Conservation (phyloP, 176 grass and related monocot species). For the Bromus sterilis region DNA sequence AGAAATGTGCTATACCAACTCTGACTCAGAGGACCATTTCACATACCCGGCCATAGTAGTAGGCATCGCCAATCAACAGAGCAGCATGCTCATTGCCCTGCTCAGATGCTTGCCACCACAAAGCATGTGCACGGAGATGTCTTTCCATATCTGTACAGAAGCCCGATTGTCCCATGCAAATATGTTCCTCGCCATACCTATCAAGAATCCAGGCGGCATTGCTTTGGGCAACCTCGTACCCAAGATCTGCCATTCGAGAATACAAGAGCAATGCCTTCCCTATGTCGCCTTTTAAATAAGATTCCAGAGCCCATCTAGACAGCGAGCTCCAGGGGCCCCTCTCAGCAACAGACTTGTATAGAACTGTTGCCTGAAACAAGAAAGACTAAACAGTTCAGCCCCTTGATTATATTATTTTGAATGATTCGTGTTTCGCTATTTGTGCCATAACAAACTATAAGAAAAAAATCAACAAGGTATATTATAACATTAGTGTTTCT, state of each 20-base stretch:
- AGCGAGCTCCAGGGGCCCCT: slow-evolving; percentile 95
- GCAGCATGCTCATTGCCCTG: slow-evolving; percentile 99
- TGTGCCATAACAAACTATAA: background rate
- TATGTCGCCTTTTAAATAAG: slow-evolving; percentile 93
- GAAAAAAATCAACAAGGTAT: background rate
- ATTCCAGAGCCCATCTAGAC: slow-evolving; percentile 93
- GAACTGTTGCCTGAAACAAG: slow-evolving; percentile 61
- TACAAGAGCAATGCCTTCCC: slow-evolving; percentile 93
- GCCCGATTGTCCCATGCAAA: slow-evolving; percentile 92
- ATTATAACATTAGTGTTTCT: background rate
- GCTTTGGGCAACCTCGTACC: slow-evolving; percentile 97
- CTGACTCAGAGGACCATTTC: slow-evolving; percentile 4
- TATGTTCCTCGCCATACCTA: slow-evolving; percentile 75
- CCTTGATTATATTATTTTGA: background rate
- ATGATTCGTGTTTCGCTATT: slow-evolving; percentile 5
- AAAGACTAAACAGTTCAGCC: slow-evolving; percentile 3
- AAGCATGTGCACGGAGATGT: slow-evolving; percentile 81
- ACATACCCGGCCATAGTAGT: slow-evolving; percentile 96
- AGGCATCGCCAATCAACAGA: slow-evolving; percentile 96
- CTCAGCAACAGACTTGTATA: slow-evolving; percentile 97
- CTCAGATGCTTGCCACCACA: slow-evolving; percentile 99
- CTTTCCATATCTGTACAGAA: slow-evolving; percentile 91
- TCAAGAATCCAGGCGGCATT: slow-evolving; percentile 99
- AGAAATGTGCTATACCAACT: slow-evolving; percentile 8
- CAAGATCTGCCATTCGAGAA: slow-evolving; percentile 97